Percentiles rank a stretch among this genome's conserved stretches.
Conservation (phyloP, 306 rosid genomes). For the Gastrolobium bilobum region DNA sequence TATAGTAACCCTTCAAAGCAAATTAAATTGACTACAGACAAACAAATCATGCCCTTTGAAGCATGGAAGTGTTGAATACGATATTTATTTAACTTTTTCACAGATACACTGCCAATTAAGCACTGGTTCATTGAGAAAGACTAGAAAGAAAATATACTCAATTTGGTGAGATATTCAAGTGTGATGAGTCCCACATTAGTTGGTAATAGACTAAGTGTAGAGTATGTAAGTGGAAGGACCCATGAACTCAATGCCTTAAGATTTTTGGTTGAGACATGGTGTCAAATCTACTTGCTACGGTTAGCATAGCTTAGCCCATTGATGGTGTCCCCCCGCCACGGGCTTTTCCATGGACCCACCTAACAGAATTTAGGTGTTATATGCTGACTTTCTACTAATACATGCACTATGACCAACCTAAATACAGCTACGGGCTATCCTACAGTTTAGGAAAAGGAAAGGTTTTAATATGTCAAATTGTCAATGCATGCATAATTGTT, state of each 20-base stretch:
- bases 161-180: no score
- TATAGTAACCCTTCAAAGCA: neutral
- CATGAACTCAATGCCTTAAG: no score
- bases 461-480: slow-evolving; percentile 15
- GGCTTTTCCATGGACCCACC: no score
- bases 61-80: neutral
- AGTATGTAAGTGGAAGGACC: no score
- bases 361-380: neutral
- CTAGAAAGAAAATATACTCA: neutral
- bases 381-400: neutral
- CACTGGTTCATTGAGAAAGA: neutral
- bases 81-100: neutral
- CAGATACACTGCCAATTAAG: neutral
- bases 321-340: no score
- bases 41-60: neutral
- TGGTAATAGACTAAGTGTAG: no score
- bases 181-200: no score
- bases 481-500: neutral
- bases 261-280: no score
- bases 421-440: slow-evolving; percentile 16
- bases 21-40: neutral
- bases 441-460: neutral
- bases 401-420: slow-evolving; percentile 8
- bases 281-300: no score
- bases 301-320: no score